Conservation (phyloP, 2,329 filamentous ascomycete species). For the Myriosclerotinia scirpicola region DNA sequence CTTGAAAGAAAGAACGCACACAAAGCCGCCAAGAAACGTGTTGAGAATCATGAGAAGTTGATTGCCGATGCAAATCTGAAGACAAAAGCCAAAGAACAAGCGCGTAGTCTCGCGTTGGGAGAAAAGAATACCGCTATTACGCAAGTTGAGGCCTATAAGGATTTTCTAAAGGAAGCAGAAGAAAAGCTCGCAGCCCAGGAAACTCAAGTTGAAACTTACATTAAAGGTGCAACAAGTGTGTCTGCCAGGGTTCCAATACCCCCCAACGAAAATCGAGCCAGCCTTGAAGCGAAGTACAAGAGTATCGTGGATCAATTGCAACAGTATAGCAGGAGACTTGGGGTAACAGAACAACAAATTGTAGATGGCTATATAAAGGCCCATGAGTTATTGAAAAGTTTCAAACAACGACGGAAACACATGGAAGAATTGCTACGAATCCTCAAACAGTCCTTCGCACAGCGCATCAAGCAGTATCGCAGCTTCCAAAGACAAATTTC, state of each 20-base stretch:
- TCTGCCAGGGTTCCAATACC: constrained; percentile 61
- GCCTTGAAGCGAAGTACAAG: constrained; percentile 54
- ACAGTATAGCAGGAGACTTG: constrained; percentile 56
- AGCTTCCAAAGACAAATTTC: constrained; percentile 84
- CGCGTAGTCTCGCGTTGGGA: constrained; percentile 54
- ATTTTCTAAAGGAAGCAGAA: constrained; percentile 48
- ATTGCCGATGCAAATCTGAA: constrained; percentile 58
- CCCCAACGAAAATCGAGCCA: constrained; percentile 60
- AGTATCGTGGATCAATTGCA: constrained; percentile 59
- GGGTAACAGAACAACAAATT: constrained; percentile 66
- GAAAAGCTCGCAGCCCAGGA: constrained; percentile 50
- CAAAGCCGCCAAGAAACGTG: constrained; percentile 44
- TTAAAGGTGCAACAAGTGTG: constrained; percentile 53
- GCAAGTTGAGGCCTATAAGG: constrained; percentile 50
- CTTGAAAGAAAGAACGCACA: constrained; percentile 41
- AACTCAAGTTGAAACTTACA: constrained; percentile 54
- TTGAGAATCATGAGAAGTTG: constrained; percentile 44
- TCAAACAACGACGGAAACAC: constrained; percentile 47
- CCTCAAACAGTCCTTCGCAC: constrained; percentile 60
- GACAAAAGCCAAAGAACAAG: constrained; percentile 48
- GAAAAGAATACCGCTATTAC: constrained; percentile 63
- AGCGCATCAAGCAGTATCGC: constrained; percentile 74
- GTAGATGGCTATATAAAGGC: constrained; percentile 48
- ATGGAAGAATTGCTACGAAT: constrained; percentile 45
- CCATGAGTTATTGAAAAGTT: constrained; percentile 45